Percentiles rank a stretch among this genome's conserved stretches.
Conservation (phyloP, 2,329 filamentous ascomycete species). For the Aureobasidium sp. region DNA sequence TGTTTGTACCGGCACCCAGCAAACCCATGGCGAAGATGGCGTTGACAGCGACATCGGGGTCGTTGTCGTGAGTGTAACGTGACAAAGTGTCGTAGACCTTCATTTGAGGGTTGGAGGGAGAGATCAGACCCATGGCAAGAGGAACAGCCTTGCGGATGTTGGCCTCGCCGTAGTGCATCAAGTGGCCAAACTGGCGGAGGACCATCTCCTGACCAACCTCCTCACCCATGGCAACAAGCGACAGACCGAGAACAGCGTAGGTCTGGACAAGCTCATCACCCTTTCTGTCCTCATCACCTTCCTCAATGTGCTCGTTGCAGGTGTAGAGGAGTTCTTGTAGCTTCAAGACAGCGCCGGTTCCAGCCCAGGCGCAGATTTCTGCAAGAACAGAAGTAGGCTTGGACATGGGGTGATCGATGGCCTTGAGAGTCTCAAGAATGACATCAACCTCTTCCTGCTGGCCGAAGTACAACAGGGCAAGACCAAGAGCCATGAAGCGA, state of each 20-base stretch:
- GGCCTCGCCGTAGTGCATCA: slow-evolving; percentile 98
- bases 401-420: slow-evolving; percentile 92
- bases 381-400: slow-evolving; percentile 91
- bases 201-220: slow-evolving; percentile 99
- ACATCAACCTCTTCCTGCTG: slow-evolving; percentile 98
- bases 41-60: slow-evolving; percentile 96
- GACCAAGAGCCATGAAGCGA: slow-evolving; percentile 86
- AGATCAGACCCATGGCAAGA: slow-evolving; percentile 91
- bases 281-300: slow-evolving; percentile 72
- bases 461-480: slow-evolving; percentile 91
- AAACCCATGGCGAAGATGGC: slow-evolving; percentile 99
- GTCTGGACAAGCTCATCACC: slow-evolving; percentile 91
- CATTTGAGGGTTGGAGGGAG: slow-evolving; percentile 98
- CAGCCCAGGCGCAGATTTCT: slow-evolving; percentile 98
- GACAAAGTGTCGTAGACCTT: slow-evolving; percentile 99
- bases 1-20: slow-evolving; percentile 93
- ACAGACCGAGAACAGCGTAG: slow-evolving; percentile 90
- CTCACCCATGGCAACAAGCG: slow-evolving; percentile 94
- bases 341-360: slow-evolving; percentile 93
- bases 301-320: slow-evolving; percentile 95
- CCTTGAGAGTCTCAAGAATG: slow-evolving; percentile 91
- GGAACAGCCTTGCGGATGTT: slow-evolving; percentile 97
- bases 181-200: slow-evolving; percentile 87
- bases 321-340: slow-evolving; percentile 95
- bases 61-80: slow-evolving; percentile 95